Conservation (phyloP, 2,329 filamentous ascomycete genomes). For the Cladosporium sphaerospermum region DNA sequence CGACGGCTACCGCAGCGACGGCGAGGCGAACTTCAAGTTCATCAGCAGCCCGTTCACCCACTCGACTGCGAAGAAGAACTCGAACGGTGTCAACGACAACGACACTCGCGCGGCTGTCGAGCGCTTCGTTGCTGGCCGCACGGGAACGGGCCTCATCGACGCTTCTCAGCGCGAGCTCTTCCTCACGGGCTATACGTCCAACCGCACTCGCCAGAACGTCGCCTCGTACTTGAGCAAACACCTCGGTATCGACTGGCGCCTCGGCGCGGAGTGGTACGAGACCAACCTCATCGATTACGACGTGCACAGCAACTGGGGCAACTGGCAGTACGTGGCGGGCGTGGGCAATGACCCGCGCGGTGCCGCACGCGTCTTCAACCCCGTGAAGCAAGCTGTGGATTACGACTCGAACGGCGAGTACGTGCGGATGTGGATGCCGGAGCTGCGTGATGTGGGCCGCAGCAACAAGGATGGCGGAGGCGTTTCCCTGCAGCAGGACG, state of each 20-base stretch:
- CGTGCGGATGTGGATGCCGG: slow-evolving; percentile 66
- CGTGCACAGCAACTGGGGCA: slow-evolving; percentile 69
- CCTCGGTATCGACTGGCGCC: slow-evolving; percentile 69
- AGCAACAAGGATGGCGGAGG: not conserved
- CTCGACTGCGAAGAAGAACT: slow-evolving; percentile 35
- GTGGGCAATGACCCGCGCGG: slow-evolving; percentile 73
- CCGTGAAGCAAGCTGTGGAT: slow-evolving; percentile 71
- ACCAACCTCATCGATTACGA: slow-evolving; percentile 70
- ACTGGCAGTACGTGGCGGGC: slow-evolving; percentile 76
- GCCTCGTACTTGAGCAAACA: slow-evolving; percentile 69
- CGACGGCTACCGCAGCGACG: slow-evolving; percentile 54
- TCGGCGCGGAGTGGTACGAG: slow-evolving; percentile 80
- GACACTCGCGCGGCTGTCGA: slow-evolving; percentile 37
- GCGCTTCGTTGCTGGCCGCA: slow-evolving; percentile 60
- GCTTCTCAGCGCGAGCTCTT: slow-evolving; percentile 68
- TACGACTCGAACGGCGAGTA: slow-evolving; percentile 67
- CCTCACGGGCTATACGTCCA: slow-evolving; percentile 71
- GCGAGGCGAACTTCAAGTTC: slow-evolving; percentile 28
- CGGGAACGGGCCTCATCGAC: slow-evolving; percentile 71
- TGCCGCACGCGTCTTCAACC: slow-evolving; percentile 70
- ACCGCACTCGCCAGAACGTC: slow-evolving; percentile 69
- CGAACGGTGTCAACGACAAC: slow-evolving; percentile 39
- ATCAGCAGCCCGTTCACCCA: slow-evolving; percentile 27
- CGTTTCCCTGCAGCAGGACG: slow-evolving; percentile 1
- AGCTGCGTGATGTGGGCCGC: slow-evolving; percentile 49